Conservation (phyloP, 495 filamentous ascomycete genomes). For the Talaromyces liani region DNA sequence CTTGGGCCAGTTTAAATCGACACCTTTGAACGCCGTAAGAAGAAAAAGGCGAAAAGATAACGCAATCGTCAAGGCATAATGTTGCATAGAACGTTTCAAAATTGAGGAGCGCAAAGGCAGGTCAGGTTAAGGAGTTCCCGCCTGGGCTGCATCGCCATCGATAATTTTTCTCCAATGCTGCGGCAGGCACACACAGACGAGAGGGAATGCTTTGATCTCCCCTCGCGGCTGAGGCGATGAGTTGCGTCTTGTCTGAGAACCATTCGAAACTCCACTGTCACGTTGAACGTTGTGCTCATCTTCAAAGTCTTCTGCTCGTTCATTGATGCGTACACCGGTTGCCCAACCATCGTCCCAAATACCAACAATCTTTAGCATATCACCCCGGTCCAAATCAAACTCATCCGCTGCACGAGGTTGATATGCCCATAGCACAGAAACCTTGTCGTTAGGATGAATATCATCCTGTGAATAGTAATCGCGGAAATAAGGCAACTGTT, state of each 20-base stretch:
- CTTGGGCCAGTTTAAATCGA: not conserved
- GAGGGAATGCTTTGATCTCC: constrained; percentile 95
- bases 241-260: constrained; percentile 53
- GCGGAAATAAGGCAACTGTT: constrained; percentile 92
- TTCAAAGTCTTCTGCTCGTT: constrained; percentile 85
- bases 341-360: constrained; percentile 99
- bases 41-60: constrained; percentile 21
- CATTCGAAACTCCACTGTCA: constrained; percentile 89
- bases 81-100: constrained; percentile 21
- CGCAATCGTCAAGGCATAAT: constrained; percentile 37
- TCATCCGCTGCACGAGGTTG: constrained; percentile 90
- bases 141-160: constrained; percentile 61
- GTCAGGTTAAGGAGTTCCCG: constrained; percentile 24
- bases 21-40: constrained; percentile 13
- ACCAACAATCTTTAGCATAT: constrained; percentile 97
- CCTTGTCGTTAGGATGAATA: constrained; percentile 84
- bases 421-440: constrained; percentile 94
- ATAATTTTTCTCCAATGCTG: constrained; percentile 98
- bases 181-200: constrained; percentile 95
- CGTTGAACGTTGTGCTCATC: constrained; percentile 66
- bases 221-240: constrained; percentile 59
- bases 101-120: constrained; percentile 5
- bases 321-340: constrained; percentile 76
- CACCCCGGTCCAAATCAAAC: constrained; percentile 87
- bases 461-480: constrained; percentile 98